Conservation (phyloP, 2,329 filamentous ascomycete genomes). For the Fusarium lyarnte region DNA sequence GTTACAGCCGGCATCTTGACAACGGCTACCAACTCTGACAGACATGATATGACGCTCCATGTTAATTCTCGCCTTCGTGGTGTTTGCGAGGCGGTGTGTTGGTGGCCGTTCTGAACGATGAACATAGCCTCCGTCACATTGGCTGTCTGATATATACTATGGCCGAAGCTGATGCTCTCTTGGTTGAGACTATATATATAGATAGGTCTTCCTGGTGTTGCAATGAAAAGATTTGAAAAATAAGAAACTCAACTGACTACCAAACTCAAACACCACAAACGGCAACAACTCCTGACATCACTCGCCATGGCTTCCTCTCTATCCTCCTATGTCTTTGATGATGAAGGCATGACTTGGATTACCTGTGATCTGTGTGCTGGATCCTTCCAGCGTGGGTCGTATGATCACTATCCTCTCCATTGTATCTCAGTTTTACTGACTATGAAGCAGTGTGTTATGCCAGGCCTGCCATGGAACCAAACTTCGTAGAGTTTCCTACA, state of each 20-base stretch:
- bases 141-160: conserved; percentile 6
- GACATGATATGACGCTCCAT: conserved; percentile 11
- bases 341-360: conserved; percentile 40
- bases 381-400: conserved; percentile 37
- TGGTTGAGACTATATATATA: conserved; percentile 34
- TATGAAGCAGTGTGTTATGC: conserved; percentile 16
- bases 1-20: conserved; percentile 30
- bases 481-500: conserved; percentile 35
- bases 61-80: conserved; percentile 2
- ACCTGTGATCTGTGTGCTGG: conserved; percentile 40
- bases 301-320: conserved; percentile 23
- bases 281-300: not conserved
- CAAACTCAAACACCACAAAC: not conserved
- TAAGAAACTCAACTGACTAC: not conserved
- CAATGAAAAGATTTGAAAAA: not conserved
- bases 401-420: not conserved
- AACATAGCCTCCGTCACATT: conserved; percentile 1
- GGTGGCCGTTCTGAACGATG: conserved; percentile 5
- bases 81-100: conserved; percentile 26
- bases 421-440: not conserved
- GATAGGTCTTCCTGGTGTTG: not conserved
- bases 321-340: conserved; percentile 35
- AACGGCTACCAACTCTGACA: conserved; percentile 27
- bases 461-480: conserved; percentile 40
- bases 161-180: not conserved